Evolutionary conservation across 352 stramenopile genomes (phyloP).

Genomic region (Blastocystis sp.): DNA sequence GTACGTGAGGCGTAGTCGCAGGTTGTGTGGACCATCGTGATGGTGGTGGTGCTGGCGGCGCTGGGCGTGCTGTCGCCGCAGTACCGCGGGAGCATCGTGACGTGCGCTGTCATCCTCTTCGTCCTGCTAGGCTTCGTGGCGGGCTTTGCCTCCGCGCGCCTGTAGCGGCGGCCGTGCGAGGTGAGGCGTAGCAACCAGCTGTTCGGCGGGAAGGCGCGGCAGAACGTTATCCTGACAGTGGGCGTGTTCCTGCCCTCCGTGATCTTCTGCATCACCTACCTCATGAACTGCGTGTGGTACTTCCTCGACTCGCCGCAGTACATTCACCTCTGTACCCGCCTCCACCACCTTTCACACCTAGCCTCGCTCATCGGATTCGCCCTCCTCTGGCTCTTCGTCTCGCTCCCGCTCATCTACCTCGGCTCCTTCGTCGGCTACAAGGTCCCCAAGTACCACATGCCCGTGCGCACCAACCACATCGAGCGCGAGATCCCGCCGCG

Average conservation of each 20-base stretch:
- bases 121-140: conserved; percentile 89
- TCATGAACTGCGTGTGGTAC: conserved; percentile 87
- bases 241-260: conserved; percentile 88
- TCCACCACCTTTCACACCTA: conserved; percentile 86
- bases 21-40: conserved; percentile 53
- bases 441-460: conserved; percentile 73
- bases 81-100: conserved; percentile 92
- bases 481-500: conserved; percentile 80
- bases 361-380: conserved; percentile 92
- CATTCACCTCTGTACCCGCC: conserved; percentile 72
- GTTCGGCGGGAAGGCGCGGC: conserved; percentile 94
- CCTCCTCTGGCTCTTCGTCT: conserved; percentile 94
- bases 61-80: conserved; percentile 89
- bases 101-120: conserved; percentile 92
- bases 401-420: conserved; percentile 94
- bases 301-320: conserved; percentile 61
- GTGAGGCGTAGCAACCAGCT: conserved; percentile 85
- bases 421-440: conserved; percentile 92
- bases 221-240: conserved; percentile 90
- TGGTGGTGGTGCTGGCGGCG: conserved; percentile 86
- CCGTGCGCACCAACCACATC: conserved; percentile 82
- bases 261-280: conserved; percentile 88
- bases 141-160: conserved; percentile 89
- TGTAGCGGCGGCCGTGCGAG: conserved; percentile 77
- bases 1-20: not conserved